phyloP scores from a whole-genome alignment of 352 stramenopile species.

The Blastocystis hominis region DNA sequence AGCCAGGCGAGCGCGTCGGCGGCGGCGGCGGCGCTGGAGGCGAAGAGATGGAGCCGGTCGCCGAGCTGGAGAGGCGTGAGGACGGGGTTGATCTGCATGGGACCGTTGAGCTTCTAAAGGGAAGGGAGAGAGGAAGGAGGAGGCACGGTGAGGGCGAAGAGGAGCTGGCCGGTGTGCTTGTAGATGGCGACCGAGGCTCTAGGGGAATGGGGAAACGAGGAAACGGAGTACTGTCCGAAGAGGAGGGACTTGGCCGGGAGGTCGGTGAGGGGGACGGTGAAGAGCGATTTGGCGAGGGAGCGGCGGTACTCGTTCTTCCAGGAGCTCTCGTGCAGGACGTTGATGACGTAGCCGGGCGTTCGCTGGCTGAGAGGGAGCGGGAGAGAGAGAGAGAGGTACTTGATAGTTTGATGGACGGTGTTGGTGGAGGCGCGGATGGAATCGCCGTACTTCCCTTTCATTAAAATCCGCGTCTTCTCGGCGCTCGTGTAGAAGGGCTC shows the following conservation, averaged over 20 bases:
- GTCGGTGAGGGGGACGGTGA: background rate
- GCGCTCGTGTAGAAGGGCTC: slow-evolving; percentile 31
- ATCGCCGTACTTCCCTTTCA: slow-evolving; percentile 51
- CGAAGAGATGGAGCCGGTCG: slow-evolving; percentile 29
- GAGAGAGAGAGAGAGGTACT: background rate
- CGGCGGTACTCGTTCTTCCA: slow-evolving; percentile 37
- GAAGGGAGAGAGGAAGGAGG: background rate
- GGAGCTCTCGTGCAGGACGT: background rate
- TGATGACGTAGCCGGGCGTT: slow-evolving; percentile 17
- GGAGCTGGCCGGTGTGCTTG: background rate
- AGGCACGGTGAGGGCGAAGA: slow-evolving; percentile 8
- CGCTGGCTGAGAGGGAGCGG: background rate
- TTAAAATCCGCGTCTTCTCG: background rate
- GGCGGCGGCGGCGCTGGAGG: background rate
- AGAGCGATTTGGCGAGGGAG: background rate
- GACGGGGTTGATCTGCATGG: slow-evolving; percentile 13
- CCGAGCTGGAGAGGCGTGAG: background rate
- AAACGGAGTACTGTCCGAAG: slow-evolving; percentile 4
- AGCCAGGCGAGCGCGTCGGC: background rate
- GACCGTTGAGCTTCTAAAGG: slow-evolving; percentile 7
- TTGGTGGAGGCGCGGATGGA: background rate
- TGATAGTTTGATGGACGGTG: slow-evolving; percentile 29
- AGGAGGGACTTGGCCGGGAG: background rate
- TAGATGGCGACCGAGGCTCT: slow-evolving; percentile 26
- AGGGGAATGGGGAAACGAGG: background rate